Base-by-base conservation (phyloP, 2,329 filamentous ascomycete genomes). In the Neurospora crassa region DNA sequence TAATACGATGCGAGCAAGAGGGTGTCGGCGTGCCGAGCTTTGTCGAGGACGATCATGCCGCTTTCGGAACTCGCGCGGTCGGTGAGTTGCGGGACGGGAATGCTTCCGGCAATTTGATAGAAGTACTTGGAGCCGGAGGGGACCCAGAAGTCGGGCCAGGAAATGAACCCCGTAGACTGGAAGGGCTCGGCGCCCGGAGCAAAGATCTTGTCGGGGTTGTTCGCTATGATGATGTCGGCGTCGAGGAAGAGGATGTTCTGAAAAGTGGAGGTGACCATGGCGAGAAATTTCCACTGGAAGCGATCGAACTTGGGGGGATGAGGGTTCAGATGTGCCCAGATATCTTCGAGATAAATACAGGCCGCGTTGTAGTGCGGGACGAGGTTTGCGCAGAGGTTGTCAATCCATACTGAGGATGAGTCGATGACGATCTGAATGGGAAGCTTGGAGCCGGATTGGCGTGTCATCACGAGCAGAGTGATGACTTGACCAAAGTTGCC, bases 241-340 rank as follows among this genome's bases (percentile, higher is more conserved):
- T 89, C 87, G 75, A 89, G 83, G 78, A 87, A 88, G 20, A 89
- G 80, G 12, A 88, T 82, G 70, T 88, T 82, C 75, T 88, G 84
- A 74, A 88, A 89, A 4, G 86, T 85, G 1, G 87, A 88, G 73
- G 88, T 85, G 2, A 89, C 79, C 20, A 89, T 83, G 4, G 87
- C 81, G 73, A 88, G 84, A 45, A 85, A 81, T 76, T 89, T 89
- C 79, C 85, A 84, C 75, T 89, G 87, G 75, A 83, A 88, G 68
- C 83, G 79, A 70, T 83, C 79, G 8, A 80, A 74, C 34, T 68
- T 67, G 14, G 75, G 73, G 69, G 74, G 72, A 16, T 37, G 16
- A 4, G 72, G 74, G 73, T 76, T 1, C 70, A 72, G 24, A 70
- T 74, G 63, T 76, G 40, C 67, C 73, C 74, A 74, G 24, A 37